A percentile compares a stretch with the other conserved stretches of the same genome.
phyloP scores from a whole-genome alignment of 805 yeast genomes.

The Candida verbasci region DNA sequence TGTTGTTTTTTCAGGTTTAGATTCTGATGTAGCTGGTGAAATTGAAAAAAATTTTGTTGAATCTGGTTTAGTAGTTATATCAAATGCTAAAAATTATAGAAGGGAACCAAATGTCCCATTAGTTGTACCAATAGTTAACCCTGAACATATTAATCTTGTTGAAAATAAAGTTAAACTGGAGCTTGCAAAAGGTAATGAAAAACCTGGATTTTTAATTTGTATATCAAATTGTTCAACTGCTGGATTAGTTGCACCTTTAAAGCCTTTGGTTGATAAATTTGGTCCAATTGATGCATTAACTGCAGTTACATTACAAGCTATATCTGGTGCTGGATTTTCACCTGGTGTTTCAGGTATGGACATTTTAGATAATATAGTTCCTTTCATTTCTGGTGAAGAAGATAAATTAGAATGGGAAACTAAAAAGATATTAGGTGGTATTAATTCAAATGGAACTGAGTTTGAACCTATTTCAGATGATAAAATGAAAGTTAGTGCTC shows the following conservation, averaged over 20 bases:
- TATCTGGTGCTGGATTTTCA: conserved; percentile 96
- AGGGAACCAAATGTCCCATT: conserved; percentile 84
- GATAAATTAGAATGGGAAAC: conserved; percentile 99
- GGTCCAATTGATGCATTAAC: conserved; percentile 89
- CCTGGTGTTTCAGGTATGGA: conserved; percentile 98
- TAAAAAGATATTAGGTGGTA: conserved; percentile 79
- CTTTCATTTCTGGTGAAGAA: conserved; percentile 94
- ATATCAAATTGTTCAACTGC: conserved; percentile 99
- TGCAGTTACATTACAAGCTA: conserved; percentile 92
- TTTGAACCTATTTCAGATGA: conserved; percentile 58
- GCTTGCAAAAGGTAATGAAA: conserved; percentile 48
- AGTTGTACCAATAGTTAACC: conserved; percentile 91
- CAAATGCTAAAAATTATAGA: conserved; percentile 96
- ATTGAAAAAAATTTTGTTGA: conserved; percentile 83
- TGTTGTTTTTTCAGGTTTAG: conserved; percentile 91
- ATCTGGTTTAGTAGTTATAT: conserved; percentile 77
- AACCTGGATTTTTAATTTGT: conserved; percentile 84
- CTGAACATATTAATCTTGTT: conserved; percentile 79
- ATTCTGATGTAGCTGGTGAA: conserved; percentile 88
- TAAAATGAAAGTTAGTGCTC: conserved; percentile 86
- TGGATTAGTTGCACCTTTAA: conserved; percentile 93
- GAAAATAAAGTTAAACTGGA: conserved; percentile 55
- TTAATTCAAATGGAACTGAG: conserved; percentile 48
- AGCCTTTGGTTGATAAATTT: conserved; percentile 83
- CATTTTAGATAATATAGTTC: conserved; percentile 89